Percentiles rank a stretch among this genome's conserved stretches.
These are phyloP conservation scores for Vigna reflexopilosa DNA, from an alignment of 306 rosid genomes.

Conservation along the genomic window DNA sequence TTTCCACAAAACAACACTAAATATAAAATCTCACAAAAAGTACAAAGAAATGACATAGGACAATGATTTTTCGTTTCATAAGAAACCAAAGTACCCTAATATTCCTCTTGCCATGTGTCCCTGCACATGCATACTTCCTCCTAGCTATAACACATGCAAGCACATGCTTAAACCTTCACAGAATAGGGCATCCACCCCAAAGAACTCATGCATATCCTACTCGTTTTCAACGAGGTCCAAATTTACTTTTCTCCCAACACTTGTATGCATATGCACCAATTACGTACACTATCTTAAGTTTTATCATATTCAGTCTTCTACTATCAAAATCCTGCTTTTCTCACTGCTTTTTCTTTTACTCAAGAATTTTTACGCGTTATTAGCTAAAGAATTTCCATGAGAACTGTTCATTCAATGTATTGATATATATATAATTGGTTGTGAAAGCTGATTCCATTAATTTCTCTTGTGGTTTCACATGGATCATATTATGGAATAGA, in stretches of 20 bases:
- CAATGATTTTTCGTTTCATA: slow-evolving; percentile 28
- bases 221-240: slow-evolving; percentile 47
- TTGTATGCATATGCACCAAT: slow-evolving; percentile 1
- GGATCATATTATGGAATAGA: neutral
- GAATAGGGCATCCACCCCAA: slow-evolving; percentile 12
- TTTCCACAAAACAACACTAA: slow-evolving; percentile 9
- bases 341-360: neutral
- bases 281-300: neutral
- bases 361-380: no score
- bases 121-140: slow-evolving; percentile 46
- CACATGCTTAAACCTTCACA: slow-evolving; percentile 42
- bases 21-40: slow-evolving; percentile 12
- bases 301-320: slow-evolving; percentile 7
- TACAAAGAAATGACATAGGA: slow-evolving; percentile 28
- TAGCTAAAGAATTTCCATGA: no score
- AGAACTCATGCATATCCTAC: slow-evolving; percentile 24
- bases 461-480: no score
- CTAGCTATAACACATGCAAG: slow-evolving; percentile 39
- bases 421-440: no score
- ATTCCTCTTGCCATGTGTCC: slow-evolving; percentile 43
- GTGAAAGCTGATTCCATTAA: no score
- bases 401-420: no score
- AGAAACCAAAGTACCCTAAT: slow-evolving; percentile 36
- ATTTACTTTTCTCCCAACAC: neutral
- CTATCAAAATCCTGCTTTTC: neutral